Evolutionary conservation across 2,329 filamentous ascomycete species (phyloP).

Genomic region (Fusarium sp.): DNA sequence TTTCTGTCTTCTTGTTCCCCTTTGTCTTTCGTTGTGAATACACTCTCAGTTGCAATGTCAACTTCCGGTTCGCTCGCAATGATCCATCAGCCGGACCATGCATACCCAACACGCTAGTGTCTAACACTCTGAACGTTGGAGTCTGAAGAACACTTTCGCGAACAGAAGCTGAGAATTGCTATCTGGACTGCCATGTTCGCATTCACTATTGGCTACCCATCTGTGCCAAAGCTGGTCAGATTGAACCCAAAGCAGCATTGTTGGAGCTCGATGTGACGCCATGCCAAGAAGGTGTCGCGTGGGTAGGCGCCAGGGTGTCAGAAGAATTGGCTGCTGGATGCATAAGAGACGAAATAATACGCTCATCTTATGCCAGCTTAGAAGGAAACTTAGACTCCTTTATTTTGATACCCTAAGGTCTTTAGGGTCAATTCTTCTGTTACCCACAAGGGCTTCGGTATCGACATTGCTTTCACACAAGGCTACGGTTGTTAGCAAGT

Average conservation of each 20-base stretch:
- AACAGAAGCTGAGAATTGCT: not conserved
- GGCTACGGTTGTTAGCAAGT: not conserved
- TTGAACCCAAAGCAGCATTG: constrained; percentile 26
- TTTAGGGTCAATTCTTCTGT: too few species aligned
- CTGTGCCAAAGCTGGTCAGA: constrained; percentile 9
- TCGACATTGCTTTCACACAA: not conserved
- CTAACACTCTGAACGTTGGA: not conserved
- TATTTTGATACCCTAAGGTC: too few species aligned
- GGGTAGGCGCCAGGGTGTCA: too few species aligned
- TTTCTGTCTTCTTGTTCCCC: not conserved
- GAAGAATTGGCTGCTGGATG: too few species aligned
- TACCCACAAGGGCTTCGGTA: not conserved
- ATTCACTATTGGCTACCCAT: constrained; percentile 2
- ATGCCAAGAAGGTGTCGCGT: constrained; percentile 21
- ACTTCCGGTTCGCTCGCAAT: not conserved
- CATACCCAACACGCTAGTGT: not conserved
- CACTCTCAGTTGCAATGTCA: not conserved
- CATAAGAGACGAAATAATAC: too few species aligned
- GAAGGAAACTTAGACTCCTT: too few species aligned
- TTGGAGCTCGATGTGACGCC: constrained; percentile 10
- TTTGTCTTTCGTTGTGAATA: not conserved
- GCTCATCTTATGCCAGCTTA: too few species aligned
- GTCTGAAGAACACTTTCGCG: not conserved
- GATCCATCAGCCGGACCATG: not conserved
- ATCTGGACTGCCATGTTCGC: not conserved